Evolutionary conservation across 2,329 filamentous ascomycete genomes (phyloP).

Genomic region (Aureobasidium sp.): DNA sequence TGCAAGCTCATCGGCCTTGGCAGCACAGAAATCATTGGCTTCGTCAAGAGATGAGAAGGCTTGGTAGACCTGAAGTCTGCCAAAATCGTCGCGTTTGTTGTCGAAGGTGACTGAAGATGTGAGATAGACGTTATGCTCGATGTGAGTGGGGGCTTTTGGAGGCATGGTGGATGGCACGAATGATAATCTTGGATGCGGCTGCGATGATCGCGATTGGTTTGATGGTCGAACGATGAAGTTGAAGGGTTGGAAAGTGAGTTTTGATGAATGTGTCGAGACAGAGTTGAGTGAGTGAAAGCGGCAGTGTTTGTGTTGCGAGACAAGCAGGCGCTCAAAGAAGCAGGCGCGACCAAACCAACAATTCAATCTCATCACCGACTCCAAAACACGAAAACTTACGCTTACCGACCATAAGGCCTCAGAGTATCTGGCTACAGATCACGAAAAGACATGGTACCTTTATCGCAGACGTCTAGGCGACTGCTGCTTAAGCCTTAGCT

Average conservation of each 20-base stretch:
- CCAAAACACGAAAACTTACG: not conserved
- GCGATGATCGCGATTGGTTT: not conserved
- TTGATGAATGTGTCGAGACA: not conserved
- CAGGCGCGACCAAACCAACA: not conserved
- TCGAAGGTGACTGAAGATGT: not conserved
- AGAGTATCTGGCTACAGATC: no score
- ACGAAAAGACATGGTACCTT: not conserved
- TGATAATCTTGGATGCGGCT: not conserved
- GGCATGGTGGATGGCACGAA: not conserved
- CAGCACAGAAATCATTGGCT: conserved; percentile 3
- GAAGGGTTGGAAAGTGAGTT: not conserved
- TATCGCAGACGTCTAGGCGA: no score
- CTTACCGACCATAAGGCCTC: not conserved
- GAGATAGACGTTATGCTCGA: conserved; percentile 10
- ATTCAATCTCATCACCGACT: not conserved
- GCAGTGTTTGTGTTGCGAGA: not conserved
- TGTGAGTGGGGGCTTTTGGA: not conserved
- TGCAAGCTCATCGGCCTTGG: not conserved
- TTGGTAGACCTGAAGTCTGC: conserved; percentile 9
- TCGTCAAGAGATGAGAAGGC: conserved; percentile 5
- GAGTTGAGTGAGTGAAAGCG: not conserved
- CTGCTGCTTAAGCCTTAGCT: not conserved
- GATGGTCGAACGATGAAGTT: not conserved
- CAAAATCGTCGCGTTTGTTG: not conserved
- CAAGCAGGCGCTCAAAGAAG: not conserved